Evolutionary conservation across 1,284 basidiomycete genomes (phyloP), one percentile per base, ranked within the genome.

Genomic region (Microbotryum silenes-acaulis): DNA sequence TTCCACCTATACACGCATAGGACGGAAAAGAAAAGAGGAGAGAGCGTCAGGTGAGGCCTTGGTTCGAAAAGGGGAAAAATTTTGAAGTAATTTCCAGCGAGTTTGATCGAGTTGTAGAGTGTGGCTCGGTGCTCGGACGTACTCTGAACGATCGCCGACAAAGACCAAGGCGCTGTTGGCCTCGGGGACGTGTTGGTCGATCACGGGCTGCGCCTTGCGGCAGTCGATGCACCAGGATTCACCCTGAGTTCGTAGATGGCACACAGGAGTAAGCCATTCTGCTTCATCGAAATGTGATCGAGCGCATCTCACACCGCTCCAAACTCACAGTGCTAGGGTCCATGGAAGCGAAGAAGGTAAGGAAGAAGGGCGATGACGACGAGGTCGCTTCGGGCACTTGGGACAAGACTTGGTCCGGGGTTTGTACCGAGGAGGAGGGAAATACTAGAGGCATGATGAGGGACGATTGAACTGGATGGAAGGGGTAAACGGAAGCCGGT

Each of bases 71-170:
- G 14, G 8, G 18, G 6, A 44, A 14, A 8, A 1, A 0, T 18
- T 4, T 27, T 21, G 12, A 2, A 9, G 20, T 10, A 7, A 3
- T 50, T 50, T 16, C 21, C 27, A 80, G 85, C 74, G 71, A 18
- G 12, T 21, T 5, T 16, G 9, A 27, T 23, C 48, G 48, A 14
- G 12, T 23, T 3, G 14, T 20, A 14, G 14, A 18, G 27, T 50
- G 48, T 50, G 27, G 20, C 31, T 21, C 21, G 12, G 20, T 12
- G 48, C 16, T 21, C 5, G n/a, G 33, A 62, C 63, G 53, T 25
- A 67, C 88, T 85, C 82, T 59, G 79, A 61, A 67, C 75, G 79
- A 68, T 84, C 80, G 8, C 89, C 89, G 58, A 89, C 86, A 73
- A 87, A 89, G 57, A 87, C 79, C 56, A 91, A 79, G 52, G 84